A percentile compares a stretch with the other conserved stretches of the same genome.
phyloP scores from a whole-genome alignment of 2,329 filamentous ascomycete species.

The Rasamsonia emersonii region DNA sequence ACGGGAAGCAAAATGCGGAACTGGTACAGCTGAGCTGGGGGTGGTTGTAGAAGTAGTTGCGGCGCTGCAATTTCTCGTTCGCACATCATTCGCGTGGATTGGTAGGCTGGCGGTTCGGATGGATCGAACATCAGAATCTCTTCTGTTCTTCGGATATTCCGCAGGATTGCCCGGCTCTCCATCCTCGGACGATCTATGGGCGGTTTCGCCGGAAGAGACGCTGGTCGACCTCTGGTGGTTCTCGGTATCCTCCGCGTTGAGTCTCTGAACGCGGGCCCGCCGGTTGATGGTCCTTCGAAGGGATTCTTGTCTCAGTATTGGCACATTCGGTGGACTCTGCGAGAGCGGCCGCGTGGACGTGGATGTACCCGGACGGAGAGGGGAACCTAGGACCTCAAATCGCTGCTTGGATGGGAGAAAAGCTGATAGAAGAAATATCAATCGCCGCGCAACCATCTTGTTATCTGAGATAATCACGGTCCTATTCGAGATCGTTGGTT shows the following conservation, averaged over 20 bases:
- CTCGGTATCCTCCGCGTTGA: conserved; percentile 25
- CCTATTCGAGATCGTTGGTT: conserved; percentile 42
- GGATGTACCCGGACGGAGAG: conserved; percentile 31
- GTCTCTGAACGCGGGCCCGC: conserved; percentile 39
- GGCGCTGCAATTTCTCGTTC: conserved; percentile 39
- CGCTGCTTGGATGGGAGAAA: conserved; percentile 46
- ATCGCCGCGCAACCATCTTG: conserved; percentile 50
- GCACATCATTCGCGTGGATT: conserved; percentile 37
- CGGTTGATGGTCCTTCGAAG: conserved; percentile 47
- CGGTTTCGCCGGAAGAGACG: conserved; percentile 35
- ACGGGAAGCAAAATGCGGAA: conserved; percentile 46
- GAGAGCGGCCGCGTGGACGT: conserved; percentile 43
- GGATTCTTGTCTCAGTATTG: conserved; percentile 44
- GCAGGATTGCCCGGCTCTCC: conserved; percentile 17
- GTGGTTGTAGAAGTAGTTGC: conserved; percentile 45
- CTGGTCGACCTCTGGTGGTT: conserved; percentile 34
- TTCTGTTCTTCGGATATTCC: conserved; percentile 20
- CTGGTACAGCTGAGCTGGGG: conserved; percentile 41
- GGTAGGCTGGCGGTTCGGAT: conserved; percentile 35
- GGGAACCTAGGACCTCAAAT: conserved; percentile 29
- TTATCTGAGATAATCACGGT: conserved; percentile 51
- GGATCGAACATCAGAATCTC: conserved; percentile 37
- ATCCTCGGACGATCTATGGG: conserved; percentile 26
- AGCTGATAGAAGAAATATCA: conserved; percentile 51
- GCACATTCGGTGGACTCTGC: conserved; percentile 44